Evolutionary conservation across 2,329 filamentous ascomycete species (phyloP).

Genomic region (Arthroderma sp.): DNA sequence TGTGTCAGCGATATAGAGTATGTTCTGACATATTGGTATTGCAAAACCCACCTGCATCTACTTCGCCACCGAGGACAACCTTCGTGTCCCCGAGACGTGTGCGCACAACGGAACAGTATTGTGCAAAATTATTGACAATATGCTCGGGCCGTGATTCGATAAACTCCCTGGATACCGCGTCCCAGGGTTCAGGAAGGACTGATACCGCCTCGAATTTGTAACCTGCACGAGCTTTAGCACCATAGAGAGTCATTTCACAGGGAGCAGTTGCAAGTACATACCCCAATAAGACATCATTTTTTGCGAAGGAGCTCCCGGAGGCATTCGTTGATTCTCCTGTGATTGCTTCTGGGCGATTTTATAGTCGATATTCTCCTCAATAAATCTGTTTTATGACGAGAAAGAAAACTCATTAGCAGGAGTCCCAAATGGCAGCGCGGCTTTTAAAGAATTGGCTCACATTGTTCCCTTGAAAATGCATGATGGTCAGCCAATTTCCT

Average conservation of each 20-base stretch:
- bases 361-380: conserved; percentile 76
- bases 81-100: conserved; percentile 68
- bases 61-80: conserved; percentile 79
- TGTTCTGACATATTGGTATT: neutral
- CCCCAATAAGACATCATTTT: conserved; percentile 91
- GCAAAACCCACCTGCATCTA: conserved; percentile 58
- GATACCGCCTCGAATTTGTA: conserved; percentile 93
- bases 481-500: conserved; percentile 12
- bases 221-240: conserved; percentile 38
- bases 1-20: neutral
- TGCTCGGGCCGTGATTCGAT: conserved; percentile 64
- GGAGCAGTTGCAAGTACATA: conserved; percentile 24
- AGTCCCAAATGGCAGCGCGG: neutral
- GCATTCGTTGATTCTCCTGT: conserved; percentile 40
- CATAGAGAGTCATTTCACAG: neutral
- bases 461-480: conserved; percentile 38
- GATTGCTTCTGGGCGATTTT: conserved; percentile 50
- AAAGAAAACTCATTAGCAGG: neutral
- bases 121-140: conserved; percentile 73
- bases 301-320: conserved; percentile 47
- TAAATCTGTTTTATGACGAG: conserved; percentile 53
- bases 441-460: conserved; percentile 23
- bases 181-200: conserved; percentile 63
- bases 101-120: conserved; percentile 88
- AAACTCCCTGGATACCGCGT: conserved; percentile 54